phyloP scores from a whole-genome alignment of 345 rosid species.

The Pistacia integerrima region DNA sequence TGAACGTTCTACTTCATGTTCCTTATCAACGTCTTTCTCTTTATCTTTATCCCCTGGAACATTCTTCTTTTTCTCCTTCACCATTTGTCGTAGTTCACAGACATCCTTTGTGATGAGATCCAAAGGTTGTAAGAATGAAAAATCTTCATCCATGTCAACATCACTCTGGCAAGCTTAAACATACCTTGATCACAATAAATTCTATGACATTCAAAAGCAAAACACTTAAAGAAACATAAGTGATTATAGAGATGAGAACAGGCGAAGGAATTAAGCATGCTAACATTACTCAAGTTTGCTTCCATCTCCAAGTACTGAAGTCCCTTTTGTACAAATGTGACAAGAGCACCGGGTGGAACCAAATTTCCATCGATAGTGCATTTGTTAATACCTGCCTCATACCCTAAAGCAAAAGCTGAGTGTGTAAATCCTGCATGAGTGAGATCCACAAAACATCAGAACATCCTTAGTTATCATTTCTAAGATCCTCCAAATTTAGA shows the following conservation, averaged over 20 bases:
- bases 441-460: background rate
- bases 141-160: constrained; percentile 86
- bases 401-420: constrained; percentile 87
- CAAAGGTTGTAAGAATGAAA: constrained; percentile 93
- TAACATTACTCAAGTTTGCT: constrained; percentile 83
- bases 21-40: constrained; percentile 61
- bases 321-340: constrained; percentile 88
- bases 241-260: constrained; percentile 6
- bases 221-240: background rate
- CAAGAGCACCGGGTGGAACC: constrained; percentile 96
- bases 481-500: background rate
- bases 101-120: constrained; percentile 95
- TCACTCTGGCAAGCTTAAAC: constrained; percentile 64
- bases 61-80: constrained; percentile 74
- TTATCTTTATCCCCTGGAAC: constrained; percentile 61
- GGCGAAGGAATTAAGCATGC: constrained; percentile 32
- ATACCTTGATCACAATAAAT: constrained; percentile 35
- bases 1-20: constrained; percentile 57
- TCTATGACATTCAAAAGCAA: constrained; percentile 10
- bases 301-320: constrained; percentile 99
- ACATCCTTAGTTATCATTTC: background rate
- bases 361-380: constrained; percentile 85
- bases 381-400: constrained; percentile 91
- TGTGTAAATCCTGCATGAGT: constrained; percentile 70
- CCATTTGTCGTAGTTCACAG: constrained; percentile 67